Conservation (phyloP, 805 yeast species). For the Lipomyces yamanashiensis region DNA sequence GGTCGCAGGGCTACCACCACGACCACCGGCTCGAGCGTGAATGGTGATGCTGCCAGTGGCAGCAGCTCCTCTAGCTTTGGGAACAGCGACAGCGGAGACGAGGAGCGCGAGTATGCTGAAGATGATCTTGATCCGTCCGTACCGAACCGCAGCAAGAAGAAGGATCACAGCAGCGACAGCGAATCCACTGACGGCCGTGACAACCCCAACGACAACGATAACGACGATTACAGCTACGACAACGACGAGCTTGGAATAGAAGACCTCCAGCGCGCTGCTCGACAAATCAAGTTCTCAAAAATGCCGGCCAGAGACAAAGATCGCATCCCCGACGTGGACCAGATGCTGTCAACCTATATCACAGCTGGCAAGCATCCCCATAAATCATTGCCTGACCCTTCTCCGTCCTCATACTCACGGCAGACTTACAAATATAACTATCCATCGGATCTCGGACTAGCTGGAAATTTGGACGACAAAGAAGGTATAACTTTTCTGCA, state of each 20-base stretch:
- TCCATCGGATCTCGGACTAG: constrained; percentile 25
- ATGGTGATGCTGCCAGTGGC: background rate
- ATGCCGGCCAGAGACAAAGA: constrained; percentile 37
- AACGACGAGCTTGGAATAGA: constrained; percentile 46
- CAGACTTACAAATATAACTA: constrained; percentile 7
- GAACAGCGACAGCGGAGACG: constrained; percentile 26
- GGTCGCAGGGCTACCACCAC: background rate
- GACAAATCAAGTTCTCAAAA: constrained; percentile 42
- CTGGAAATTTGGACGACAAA: constrained; percentile 31
- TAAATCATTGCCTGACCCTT: background rate
- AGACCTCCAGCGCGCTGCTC: constrained; percentile 47
- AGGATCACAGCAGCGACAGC: background rate
- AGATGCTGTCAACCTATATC: constrained; percentile 28
- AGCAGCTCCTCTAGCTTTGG: constrained; percentile 31
- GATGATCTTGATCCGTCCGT: constrained; percentile 12
- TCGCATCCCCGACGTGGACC: constrained; percentile 26
- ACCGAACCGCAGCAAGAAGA: background rate
- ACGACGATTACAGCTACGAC: constrained; percentile 27
- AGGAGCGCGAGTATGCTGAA: constrained; percentile 38
- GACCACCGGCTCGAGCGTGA: background rate
- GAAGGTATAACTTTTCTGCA: constrained; percentile 31
- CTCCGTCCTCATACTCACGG: constrained; percentile 13
- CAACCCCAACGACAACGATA: constrained; percentile 39
- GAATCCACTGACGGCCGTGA: constrained; percentile 34
- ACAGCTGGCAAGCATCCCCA: constrained; percentile 11